Base-by-base conservation (phyloP, 2,329 filamentous ascomycete genomes). In the Sporothrix euskadiensis region DNA sequence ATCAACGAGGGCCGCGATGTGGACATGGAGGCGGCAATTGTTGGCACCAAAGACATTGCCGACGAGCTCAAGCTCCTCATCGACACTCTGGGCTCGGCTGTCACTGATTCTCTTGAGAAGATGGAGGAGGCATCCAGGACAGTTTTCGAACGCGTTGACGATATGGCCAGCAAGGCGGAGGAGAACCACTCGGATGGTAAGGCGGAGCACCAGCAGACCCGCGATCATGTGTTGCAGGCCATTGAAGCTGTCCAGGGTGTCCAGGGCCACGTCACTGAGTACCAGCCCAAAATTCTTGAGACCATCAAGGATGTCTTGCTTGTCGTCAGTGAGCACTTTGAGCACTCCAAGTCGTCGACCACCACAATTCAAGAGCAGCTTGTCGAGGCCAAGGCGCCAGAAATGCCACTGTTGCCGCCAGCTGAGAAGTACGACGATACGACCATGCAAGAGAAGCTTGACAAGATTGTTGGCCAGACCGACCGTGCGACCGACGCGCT, bases 31-130 rank as follows among this genome's bases (percentile, higher is more conserved):
- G 90, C 92, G 72, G 89, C 94, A 4, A 85, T 97, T 8, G 85
- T 90, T 19, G 88, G 87, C 75, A 95, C 92, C 35, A 97, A 94
- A 82, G 86, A 88, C 4, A 88, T 97, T 71, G 90, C 94, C 0
- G 94, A 98, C 75, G 96, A 98, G 77, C 88, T 98, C 74, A 95
- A 93, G 81, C 84, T 93, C 9, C 89, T 97, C 0, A 91, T 97
- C 73, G 94, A 97, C 77, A 94, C 93, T 0, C 90, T 98, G 65
- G 93, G 94, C 8, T 89, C 89, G 49, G 91, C 90, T 7, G 90
- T 97, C 71, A 92, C 91, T 0, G 93, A 97, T 71, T 91, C 92
- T 0, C 88, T 94, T 73, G 93, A 97, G 79, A 95, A 94, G 82
- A 92, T 95, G 87, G 90, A 93, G 73, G 91, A 94, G 78, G 94